Evolutionary conservation across 108 stramenopile species (phyloP).

Genomic region (Nannochloropsis gaditana): DNA sequence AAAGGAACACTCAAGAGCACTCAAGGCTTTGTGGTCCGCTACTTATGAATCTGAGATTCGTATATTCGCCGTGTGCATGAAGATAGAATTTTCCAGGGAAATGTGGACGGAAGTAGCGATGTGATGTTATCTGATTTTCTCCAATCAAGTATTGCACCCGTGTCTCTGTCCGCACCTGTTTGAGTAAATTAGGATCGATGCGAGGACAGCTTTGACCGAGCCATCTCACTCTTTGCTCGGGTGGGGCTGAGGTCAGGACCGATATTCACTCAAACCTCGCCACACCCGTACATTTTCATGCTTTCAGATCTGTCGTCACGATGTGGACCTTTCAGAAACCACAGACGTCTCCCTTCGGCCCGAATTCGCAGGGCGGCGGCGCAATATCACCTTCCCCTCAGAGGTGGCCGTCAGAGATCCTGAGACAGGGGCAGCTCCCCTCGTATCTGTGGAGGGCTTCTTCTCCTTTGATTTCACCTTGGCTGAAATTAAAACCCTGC

Average conservation of each 20-base stretch:
- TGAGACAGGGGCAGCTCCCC: constrained; percentile 24
- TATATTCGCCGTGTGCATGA: background rate
- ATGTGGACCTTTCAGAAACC: constrained; percentile 61
- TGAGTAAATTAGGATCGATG: too few species aligned
- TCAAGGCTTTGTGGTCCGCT: constrained; percentile 20
- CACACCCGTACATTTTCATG: background rate
- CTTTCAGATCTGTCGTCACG: constrained; percentile 57
- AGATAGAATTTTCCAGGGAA: background rate
- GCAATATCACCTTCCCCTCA: constrained; percentile 32
- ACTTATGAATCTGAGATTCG: constrained; percentile 47
- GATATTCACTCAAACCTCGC: background rate
- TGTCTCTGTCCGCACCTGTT: too few species aligned
- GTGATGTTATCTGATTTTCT: too few species aligned
- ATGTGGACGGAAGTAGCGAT: too few species aligned
- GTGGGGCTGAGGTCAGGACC: background rate
- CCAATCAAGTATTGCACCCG: too few species aligned
- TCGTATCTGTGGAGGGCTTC: constrained; percentile 49
- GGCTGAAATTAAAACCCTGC: constrained; percentile 59
- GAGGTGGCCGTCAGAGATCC: constrained; percentile 2
- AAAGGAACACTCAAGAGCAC: background rate
- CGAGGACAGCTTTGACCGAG: too few species aligned
- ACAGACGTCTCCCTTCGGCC: constrained; percentile 57
- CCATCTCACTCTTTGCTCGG: too few species aligned
- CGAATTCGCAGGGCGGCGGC: constrained; percentile 23
- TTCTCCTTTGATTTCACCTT: constrained; percentile 64